A percentile compares a stretch with the other conserved stretches of the same genome.
phyloP scores from a whole-genome alignment of 768 basidiomycete genomes.

The Amanita muscaria region DNA sequence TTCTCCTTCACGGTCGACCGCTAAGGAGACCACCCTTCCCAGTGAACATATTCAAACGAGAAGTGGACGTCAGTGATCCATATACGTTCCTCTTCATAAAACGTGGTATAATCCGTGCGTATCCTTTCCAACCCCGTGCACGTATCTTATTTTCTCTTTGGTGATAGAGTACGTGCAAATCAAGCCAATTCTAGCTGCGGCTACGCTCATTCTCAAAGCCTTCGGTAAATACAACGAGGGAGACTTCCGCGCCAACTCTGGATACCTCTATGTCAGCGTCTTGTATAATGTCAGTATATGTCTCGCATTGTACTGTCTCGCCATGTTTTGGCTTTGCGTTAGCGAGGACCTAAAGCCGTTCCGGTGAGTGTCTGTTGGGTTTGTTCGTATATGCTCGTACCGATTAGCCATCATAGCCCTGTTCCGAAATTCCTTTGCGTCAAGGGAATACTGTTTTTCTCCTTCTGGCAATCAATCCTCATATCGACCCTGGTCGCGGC shows the following conservation, averaged over 20 bases:
- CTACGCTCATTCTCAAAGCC: conserved; percentile 81
- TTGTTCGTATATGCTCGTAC: too few species aligned
- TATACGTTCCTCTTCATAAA: conserved; percentile 91
- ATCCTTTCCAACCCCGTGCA: neutral
- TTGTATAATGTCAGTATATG: conserved; percentile 80
- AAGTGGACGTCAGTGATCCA: conserved; percentile 92
- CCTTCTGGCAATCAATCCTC: conserved; percentile 91
- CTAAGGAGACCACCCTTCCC: conserved; percentile 88
- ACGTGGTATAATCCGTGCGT: conserved; percentile 84
- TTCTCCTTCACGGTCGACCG: conserved; percentile 82
- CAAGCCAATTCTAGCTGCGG: conserved; percentile 82
- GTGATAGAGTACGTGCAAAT: conserved; percentile 92
- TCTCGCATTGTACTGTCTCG: conserved; percentile 80
- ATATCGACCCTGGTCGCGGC: conserved; percentile 87
- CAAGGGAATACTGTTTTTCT: conserved; percentile 96
- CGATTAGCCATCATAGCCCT: conserved; percentile 46
- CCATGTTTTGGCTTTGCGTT: conserved; percentile 95
- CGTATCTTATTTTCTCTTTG: conserved; percentile 1
- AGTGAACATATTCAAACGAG: conserved; percentile 68
- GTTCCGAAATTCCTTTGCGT: conserved; percentile 98
- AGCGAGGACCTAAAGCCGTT: conserved; percentile 85
- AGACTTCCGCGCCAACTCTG: conserved; percentile 72
- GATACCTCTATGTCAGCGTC: conserved; percentile 86
- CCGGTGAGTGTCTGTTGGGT: conserved; percentile 48
- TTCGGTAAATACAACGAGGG: conserved; percentile 87